A percentile compares a stretch with the other conserved stretches of the same genome.
These are phyloP conservation scores for Ramalina intermedia DNA, from an alignment of 495 filamentous ascomycete genomes.

Conservation along the genomic window DNA sequence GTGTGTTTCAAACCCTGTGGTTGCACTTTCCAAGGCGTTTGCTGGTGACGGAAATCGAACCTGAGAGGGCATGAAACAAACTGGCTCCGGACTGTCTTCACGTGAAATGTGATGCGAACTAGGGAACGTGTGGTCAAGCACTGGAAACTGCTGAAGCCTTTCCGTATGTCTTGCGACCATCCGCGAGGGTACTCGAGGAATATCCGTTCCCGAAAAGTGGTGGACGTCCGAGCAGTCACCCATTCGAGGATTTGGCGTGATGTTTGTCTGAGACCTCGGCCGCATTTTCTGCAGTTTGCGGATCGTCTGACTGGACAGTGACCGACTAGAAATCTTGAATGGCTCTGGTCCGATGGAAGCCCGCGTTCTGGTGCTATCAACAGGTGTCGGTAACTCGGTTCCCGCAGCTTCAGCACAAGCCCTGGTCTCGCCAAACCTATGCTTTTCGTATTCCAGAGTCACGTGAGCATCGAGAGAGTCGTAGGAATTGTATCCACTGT, in stretches of 20 bases:
- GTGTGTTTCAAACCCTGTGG: background rate
- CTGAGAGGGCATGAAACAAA: background rate
- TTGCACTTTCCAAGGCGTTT: conserved; percentile 8
- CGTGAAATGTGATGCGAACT: conserved; percentile 8
- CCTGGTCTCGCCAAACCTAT: too few relatives aligned
- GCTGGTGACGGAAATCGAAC: conserved; percentile 14
- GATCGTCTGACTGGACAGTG: background rate
- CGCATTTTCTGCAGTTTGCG: conserved; percentile 11
- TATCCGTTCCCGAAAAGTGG: conserved; percentile 1
- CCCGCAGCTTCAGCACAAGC: too few relatives aligned
- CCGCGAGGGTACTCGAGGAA: conserved; percentile 15
- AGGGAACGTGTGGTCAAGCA: conserved; percentile 14
- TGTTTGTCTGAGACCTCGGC: conserved; percentile 1
- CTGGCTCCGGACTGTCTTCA: background rate
- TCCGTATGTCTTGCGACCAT: conserved; percentile 14
- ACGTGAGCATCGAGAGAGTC: background rate
- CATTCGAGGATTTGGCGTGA: conserved; percentile 7
- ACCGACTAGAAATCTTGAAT: background rate
- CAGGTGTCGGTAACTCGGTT: too few relatives aligned
- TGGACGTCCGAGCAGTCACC: conserved; percentile 4
- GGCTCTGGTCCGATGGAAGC: too few relatives aligned
- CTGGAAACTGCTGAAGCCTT: conserved; percentile 9
- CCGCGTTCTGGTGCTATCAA: too few relatives aligned
- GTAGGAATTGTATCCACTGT: conserved; percentile 12
- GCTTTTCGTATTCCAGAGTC: background rate